Base-by-base conservation (phyloP, 2,329 filamentous ascomycete genomes). In the Domatiomyces globalis region DNA sequence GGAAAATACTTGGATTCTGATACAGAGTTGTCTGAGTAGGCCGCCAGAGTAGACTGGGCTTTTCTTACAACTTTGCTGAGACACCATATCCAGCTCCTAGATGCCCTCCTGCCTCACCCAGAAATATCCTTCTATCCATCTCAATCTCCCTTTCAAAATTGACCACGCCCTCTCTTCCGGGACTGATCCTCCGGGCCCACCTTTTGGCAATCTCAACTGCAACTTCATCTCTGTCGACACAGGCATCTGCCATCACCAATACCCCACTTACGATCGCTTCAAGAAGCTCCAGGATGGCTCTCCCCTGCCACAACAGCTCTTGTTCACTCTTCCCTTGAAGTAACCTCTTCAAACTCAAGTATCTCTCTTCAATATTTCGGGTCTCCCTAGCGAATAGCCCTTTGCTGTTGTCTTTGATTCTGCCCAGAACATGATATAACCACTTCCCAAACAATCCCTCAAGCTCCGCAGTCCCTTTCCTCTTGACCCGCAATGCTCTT, bases 181-280 rank as follows among this genome's bases (percentile, higher is more conserved):
- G 33, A 39, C 33, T 39, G 19, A 27, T 47, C 19, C 22, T 47
- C 17, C 8, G 20, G 17, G 27, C 45, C 67, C 69, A 73, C 33
- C 68, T 61, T 15, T 56, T 60, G 4, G 69, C 66, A 17, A 69
- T 58, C 44, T 67, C 67, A 15, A 49, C 48, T 1, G 65, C 65
- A 17, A 67, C 56, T 7, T 51, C 55, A 56, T 69, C 63, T 1
- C 60, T 60, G 50, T 68, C 66, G 3, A 62, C 58, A 27, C 60
- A 57, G 1, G 67, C 67, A 58, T 72, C 71, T 20, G 64, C 60
- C 9, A 67, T 59, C 18, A 73, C 58, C 43, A 71, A 58, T 2
- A 62, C 56, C 6, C 63, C 63, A 43, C 62, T 60, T 0, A 68
- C 61, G 6, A 71, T 53, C 39, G 53, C 56, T 46, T 56, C 56